These are phyloP conservation scores for Sanghuangporus sanghuang DNA, from an alignment of 1,284 basidiomycete species.

Conservation along the genomic window DNA sequence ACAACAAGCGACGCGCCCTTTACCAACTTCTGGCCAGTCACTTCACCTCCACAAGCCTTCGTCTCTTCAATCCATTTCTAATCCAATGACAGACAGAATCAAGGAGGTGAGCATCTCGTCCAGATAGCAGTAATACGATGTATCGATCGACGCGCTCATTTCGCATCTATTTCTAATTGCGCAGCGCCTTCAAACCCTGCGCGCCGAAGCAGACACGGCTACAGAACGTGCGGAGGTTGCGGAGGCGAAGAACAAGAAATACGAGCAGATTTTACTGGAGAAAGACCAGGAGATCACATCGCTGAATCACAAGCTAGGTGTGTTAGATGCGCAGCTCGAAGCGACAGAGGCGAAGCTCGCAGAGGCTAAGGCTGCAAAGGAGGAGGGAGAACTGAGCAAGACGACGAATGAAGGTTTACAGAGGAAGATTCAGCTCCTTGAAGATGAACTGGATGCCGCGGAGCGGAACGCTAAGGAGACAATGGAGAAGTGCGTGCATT, in stretches of 20 bases:
- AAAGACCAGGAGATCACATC: conserved; percentile 90
- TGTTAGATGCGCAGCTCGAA: conserved; percentile 74
- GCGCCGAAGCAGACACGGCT: conserved; percentile 83
- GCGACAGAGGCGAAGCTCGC: conserved; percentile 70
- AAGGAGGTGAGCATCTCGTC: conserved; percentile 48
- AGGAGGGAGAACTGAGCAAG: conserved; percentile 73
- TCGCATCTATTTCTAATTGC: not conserved
- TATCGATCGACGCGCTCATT: conserved; percentile 6
- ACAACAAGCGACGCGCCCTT: conserved; percentile 8
- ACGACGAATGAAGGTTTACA: conserved; percentile 71
- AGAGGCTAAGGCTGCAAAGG: conserved; percentile 65
- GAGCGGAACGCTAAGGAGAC: conserved; percentile 98
- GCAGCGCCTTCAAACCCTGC: conserved; percentile 70
- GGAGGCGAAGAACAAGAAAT: conserved; percentile 82
- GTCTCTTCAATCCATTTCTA: not conserved
- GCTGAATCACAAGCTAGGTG: conserved; percentile 69
- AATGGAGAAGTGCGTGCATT: conserved; percentile 81
- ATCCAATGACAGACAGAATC: conserved; percentile 51
- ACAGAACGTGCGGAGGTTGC: conserved; percentile 76
- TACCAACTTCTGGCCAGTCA: conserved; percentile 1
- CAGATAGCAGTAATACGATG: not conserved
- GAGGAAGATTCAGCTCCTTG: conserved; percentile 89
- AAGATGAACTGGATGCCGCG: conserved; percentile 92
- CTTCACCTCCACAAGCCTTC: not conserved
- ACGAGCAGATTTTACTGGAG: conserved; percentile 75